Evolutionary conservation across 345 rosid genomes (phyloP).

Genomic region (Eutrema yunnanense): DNA sequence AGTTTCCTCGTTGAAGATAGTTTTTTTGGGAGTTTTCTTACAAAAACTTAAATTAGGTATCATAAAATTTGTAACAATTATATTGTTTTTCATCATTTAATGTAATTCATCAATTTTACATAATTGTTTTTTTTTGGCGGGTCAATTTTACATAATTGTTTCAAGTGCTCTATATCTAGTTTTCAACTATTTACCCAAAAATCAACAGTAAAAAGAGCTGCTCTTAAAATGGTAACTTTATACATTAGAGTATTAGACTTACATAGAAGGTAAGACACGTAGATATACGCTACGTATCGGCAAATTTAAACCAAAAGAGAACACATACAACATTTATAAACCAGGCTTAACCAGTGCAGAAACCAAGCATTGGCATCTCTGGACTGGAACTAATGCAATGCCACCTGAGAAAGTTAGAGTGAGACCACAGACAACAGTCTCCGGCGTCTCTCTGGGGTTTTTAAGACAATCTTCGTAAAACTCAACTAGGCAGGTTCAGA

Average conservation of each 20-base stretch:
- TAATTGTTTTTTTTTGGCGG: not conserved
- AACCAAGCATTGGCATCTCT: not conserved
- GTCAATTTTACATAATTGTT: not conserved
- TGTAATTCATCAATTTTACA: not conserved
- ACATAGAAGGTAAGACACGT: not conserved
- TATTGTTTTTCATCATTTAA: not conserved
- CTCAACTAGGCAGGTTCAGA: constrained; percentile 25
- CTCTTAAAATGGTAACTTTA: not conserved
- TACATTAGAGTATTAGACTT: not conserved
- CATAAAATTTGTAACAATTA: not conserved
- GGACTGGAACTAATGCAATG: not conserved
- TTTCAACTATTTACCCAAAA: not conserved
- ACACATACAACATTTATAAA: not conserved
- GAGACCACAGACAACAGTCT: not conserved
- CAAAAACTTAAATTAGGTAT: not conserved
- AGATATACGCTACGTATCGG: not conserved
- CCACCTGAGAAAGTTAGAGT: not conserved
- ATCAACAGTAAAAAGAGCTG: not conserved
- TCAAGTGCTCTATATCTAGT: not conserved
- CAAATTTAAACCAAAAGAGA: not conserved
- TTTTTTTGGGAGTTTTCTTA: not conserved
- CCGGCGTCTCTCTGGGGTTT: not conserved
- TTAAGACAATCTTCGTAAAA: not conserved
- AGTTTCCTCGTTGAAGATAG: not conserved
- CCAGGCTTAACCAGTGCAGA: not conserved